Percentiles rank a stretch among this genome's conserved stretches.
These are phyloP conservation scores for Cryptococcus maquisensis DNA, from an alignment of 1,284 basidiomycete species.

Conservation along the genomic window DNA sequence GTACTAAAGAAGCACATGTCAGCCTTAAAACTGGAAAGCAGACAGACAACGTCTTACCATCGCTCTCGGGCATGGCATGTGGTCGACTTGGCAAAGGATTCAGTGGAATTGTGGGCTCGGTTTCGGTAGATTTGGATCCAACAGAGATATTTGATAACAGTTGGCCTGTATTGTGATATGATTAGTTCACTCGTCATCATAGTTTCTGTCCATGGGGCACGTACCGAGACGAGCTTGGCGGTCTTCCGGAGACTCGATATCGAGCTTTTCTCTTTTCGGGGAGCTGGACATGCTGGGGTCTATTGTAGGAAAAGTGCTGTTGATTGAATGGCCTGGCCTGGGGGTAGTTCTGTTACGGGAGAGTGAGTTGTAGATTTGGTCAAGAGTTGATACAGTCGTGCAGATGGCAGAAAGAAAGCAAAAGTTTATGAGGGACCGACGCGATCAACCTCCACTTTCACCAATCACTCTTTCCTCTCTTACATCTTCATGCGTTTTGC, in stretches of 20 bases:
- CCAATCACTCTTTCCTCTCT: no score
- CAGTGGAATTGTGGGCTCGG: background rate
- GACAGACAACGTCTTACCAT: conserved; percentile 10
- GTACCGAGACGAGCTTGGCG: conserved; percentile 20
- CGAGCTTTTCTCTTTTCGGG: conserved; percentile 14
- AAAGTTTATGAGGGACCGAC: background rate
- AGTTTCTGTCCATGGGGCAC: background rate
- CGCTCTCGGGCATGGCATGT: conserved; percentile 14
- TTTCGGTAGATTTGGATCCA: background rate
- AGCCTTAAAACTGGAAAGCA: background rate
- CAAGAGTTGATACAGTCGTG: background rate
- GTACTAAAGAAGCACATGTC: conserved; percentile 12
- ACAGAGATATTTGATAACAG: conserved; percentile 10
- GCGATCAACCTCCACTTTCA: conserved; percentile 1
- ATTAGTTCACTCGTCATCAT: background rate
- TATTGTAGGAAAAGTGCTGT: background rate
- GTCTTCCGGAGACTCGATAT: conserved; percentile 20
- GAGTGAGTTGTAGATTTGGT: background rate
- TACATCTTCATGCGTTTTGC: no score
- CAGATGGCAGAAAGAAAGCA: background rate
- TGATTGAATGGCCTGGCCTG: background rate
- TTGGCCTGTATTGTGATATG: background rate
- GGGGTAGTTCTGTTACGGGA: no score
- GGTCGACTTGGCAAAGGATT: conserved; percentile 10
- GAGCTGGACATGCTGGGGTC: conserved; percentile 1